Base-by-base conservation (phyloP, 2,329 filamentous ascomycete genomes). In the Aspergillus sp. region DNA sequence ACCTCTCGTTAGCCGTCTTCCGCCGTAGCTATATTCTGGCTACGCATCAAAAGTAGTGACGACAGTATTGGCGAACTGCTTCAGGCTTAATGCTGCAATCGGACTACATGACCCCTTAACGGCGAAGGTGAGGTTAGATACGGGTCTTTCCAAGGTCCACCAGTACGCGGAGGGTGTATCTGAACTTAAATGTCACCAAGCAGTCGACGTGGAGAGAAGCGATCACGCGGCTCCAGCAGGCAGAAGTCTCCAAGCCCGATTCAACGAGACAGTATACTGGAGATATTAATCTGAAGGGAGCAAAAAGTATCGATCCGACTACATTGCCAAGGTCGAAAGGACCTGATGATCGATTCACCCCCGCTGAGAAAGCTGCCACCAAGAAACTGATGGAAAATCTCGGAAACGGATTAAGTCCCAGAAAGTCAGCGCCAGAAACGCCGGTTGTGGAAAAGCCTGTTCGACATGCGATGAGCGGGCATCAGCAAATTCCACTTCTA, bases 341-440 rank as follows among this genome's bases (percentile, higher is more conserved):
- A 22, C 55, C 55, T 42, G 43, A 51, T 11, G 50, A 58, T 54
- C 42, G 49, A 49, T 60, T 60, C 13, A 60, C 45, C 10, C 48
- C 54, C 20, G 53, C 57, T 20, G 57, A 60, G 45, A 60, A 60
- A 30, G 55, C 51, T 43, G 55, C 57, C 2, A 58, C 57, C 35
- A 47, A 56, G 42, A 38, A 33, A 8, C 54, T 58, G 24, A 60
- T 60, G 48, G 49, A 47, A 38, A 51, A 58, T 40, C 47, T 49
- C 13, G 55, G 53, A 6, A 57, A 57, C 46, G 35, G 57, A 36
- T 45, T 57, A 26, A 53, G 54, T 45, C 45, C 42, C 17, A n/a
- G 48, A 53, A 33, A 60, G 56, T 49, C 51, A 59, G 45, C 51
- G 51, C 9, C 45, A 55, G 40, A 55, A 35, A 36, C 51, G 54